Percentiles rank a stretch among this genome's conserved stretches.
phyloP scores from a whole-genome alignment of 495 filamentous ascomycete genomes.

The Penicillium arizonense region DNA sequence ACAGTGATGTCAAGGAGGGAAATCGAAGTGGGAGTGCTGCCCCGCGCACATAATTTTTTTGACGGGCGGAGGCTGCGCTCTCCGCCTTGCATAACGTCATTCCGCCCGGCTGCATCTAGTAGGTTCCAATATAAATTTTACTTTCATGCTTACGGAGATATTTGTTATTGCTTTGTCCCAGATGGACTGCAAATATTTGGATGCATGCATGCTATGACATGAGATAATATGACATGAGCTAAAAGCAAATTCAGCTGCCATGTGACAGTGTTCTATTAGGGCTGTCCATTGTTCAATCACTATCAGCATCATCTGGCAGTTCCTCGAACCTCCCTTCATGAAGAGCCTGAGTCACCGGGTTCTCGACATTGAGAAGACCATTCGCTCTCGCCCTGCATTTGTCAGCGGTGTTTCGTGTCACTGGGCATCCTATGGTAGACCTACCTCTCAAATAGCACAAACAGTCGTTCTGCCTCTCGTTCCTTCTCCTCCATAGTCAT shows the following conservation, averaged over 20 bases:
- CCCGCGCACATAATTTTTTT: conserved; percentile 37
- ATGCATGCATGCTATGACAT: too few relatives aligned
- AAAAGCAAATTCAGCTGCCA: background rate
- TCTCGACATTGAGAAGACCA: conserved; percentile 79
- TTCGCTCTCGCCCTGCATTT: conserved; percentile 70
- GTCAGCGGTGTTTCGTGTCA: conserved; percentile 13
- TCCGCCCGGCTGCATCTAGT: conserved; percentile 4
- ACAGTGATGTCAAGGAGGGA: conserved; percentile 10
- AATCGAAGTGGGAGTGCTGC: conserved; percentile 15
- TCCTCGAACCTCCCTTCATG: conserved; percentile 81
- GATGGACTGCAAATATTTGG: too few relatives aligned
- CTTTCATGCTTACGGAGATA: too few relatives aligned
- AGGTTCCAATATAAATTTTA: too few relatives aligned
- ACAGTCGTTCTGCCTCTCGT: conserved; percentile 86
- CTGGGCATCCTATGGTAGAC: background rate
- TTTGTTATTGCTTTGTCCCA: too few relatives aligned
- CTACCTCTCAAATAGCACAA: conserved; percentile 93
- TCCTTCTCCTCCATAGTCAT: conserved; percentile 95
- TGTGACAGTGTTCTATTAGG: background rate
- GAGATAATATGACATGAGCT: too few relatives aligned
- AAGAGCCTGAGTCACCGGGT: conserved; percentile 76
- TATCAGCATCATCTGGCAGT: conserved; percentile 42
- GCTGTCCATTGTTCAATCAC: conserved; percentile 23
- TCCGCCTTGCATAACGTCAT: conserved; percentile 28
- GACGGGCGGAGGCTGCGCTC: conserved; percentile 26